Conservation (phyloP, 2,329 filamentous ascomycete genomes). For the Cladobotryum mycophilum region DNA sequence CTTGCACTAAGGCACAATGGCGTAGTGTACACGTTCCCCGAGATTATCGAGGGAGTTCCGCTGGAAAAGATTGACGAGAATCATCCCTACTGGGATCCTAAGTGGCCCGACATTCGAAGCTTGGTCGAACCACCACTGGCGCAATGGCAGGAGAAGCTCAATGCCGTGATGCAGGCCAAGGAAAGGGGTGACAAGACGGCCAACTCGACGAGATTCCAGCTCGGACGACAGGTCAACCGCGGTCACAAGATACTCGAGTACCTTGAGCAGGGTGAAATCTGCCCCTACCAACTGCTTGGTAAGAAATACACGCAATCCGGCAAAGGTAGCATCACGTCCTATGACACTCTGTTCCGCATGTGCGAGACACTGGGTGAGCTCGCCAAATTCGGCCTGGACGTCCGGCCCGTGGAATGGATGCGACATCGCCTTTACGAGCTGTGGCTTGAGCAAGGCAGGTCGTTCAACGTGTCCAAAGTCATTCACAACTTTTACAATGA, state of each 20-base stretch:
- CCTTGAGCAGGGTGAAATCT: constrained; percentile 43
- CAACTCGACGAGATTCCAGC: constrained; percentile 43
- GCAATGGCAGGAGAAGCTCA: constrained; percentile 43
- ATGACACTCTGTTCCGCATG: constrained; percentile 52
- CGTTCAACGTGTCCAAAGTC: constrained; percentile 46
- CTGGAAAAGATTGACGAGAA: constrained; percentile 42
- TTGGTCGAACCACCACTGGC: constrained; percentile 38
- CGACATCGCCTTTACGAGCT: constrained; percentile 51
- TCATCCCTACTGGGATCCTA: constrained; percentile 51
- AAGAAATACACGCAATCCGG: constrained; percentile 43
- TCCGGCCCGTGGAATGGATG: constrained; percentile 50
- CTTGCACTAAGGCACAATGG: constrained; percentile 45
- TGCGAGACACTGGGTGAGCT: constrained; percentile 49
- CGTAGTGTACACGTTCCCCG: constrained; percentile 42
- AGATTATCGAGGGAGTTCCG: constrained; percentile 47
- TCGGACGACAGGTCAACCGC: constrained; percentile 50
- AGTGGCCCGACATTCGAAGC: constrained; percentile 42
- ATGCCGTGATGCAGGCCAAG: constrained; percentile 28
- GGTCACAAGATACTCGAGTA: constrained; percentile 48
- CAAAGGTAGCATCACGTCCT: constrained; percentile 39
- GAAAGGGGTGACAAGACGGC: constrained; percentile 26
- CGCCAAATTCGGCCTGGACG: constrained; percentile 45
- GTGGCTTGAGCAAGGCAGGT: constrained; percentile 33
- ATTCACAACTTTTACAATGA: constrained; percentile 53
- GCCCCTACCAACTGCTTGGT: constrained; percentile 50